Base-by-base conservation (phyloP, 2,329 filamentous ascomycete genomes). In the Colletotrichum falcatum region DNA sequence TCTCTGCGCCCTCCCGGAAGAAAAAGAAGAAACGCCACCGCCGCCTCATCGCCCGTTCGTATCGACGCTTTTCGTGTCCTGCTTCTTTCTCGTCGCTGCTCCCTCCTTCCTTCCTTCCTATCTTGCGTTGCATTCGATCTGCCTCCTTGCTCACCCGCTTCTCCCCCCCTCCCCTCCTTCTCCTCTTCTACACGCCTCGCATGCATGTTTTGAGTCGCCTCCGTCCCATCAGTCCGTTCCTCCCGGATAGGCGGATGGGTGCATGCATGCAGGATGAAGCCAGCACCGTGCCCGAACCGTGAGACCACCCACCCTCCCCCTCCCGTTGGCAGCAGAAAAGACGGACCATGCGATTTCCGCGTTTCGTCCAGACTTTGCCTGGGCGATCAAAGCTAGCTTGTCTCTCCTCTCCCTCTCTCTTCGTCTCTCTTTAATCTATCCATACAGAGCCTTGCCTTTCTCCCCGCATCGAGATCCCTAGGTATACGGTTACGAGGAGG, bases 321-420 rank as follows among this genome's bases (percentile, higher is more conserved):
- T 35, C 26, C 48, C 23, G 35, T 63, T 35, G 30, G 33, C 37
- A n/a, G 39, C 61, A 68, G 48, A 51, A 61, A 54, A 26, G 42
- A 60, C 58, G 64, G 67, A 64, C 67, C 67, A 59, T 42, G 9
- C 64, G 30, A 37, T 62, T 70, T 53, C 67, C 67, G 67, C 64
- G 67, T 70, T 70, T 70, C 67, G 67, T 70, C 67, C 64, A 67
- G 58, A 61, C 59, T 61, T 49, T 37, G 6, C 59, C 16, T 12
- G 18, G n/a, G 44, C 30, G 51, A 49, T 54, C 51, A 56, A 55
- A 30, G 54, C 54, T n/a, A 56, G 3, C 33, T 20, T 12, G 9
- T 3, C 1, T 46, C 11, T 20, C 3, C 18, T n/a, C 20, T n/a
- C 20, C 11, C 6, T n/a, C 12, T 44, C 42, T n/a, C 20, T 9